phyloP scores from a whole-genome alignment of 1,284 basidiomycete species.

The Cutaneotrichosporon mucoides region DNA sequence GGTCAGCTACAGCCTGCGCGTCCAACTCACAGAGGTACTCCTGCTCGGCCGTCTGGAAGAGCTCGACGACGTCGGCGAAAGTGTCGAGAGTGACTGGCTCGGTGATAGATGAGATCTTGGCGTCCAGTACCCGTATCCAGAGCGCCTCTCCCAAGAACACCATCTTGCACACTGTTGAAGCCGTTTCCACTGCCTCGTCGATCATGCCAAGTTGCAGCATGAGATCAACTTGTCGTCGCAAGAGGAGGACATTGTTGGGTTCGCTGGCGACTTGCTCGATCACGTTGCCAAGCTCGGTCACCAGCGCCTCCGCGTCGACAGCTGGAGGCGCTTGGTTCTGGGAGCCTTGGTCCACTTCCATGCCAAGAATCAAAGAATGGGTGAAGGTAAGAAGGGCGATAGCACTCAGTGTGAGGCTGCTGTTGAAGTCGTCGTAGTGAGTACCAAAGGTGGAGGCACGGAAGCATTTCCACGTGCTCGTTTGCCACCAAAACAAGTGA shows the following conservation, averaged over 20 bases:
- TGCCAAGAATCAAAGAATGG: too few species aligned
- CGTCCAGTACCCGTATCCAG: slow-evolving; percentile 35
- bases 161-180: slow-evolving; percentile 14
- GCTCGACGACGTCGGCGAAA: slow-evolving; percentile 58
- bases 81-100: slow-evolving; percentile 47
- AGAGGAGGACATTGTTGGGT: slow-evolving; percentile 31
- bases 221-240: slow-evolving; percentile 32
- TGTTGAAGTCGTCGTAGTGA: too few species aligned
- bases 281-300: slow-evolving; percentile 28
- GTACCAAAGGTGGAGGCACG: background rate
- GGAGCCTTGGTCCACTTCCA: too few species aligned
- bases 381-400: too few species aligned
- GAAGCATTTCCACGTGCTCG: background rate
- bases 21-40: slow-evolving; percentile 73
- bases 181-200: slow-evolving; percentile 23
- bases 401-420: background rate
- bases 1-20: slow-evolving; percentile 1
- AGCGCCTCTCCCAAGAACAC: slow-evolving; percentile 36
- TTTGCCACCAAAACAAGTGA: too few species aligned
- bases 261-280: slow-evolving; percentile 24
- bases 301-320: slow-evolving; percentile 6
- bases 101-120: slow-evolving; percentile 13
- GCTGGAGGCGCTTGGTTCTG: background rate
- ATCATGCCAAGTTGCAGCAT: slow-evolving; percentile 27
- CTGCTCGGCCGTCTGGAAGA: slow-evolving; percentile 65